Evolutionary conservation across 1,284 basidiomycete genomes (phyloP).

Genomic region (Moesziomyces aphidis): DNA sequence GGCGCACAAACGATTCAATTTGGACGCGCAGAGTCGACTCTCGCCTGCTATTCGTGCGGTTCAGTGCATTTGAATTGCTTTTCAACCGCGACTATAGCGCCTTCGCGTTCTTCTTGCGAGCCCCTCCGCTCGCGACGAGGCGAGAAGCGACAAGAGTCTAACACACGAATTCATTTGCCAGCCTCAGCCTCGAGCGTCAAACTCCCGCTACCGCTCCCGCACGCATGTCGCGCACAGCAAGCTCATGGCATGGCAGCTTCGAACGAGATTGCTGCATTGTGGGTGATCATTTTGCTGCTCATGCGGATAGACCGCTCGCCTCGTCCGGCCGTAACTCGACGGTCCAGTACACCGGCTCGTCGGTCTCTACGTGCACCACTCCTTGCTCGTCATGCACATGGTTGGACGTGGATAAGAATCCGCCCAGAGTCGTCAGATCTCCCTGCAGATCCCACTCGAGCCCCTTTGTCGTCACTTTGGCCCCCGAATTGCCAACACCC

Average conservation of each 20-base stretch:
- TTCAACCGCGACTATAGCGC: neutral
- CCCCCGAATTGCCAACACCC: constrained; percentile 73
- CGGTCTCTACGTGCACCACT: constrained; percentile 80
- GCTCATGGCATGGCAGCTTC: too few relatives aligned
- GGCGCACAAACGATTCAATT: neutral
- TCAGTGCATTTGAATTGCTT: neutral
- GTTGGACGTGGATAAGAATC: constrained; percentile 85
- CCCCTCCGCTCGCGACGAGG: too few relatives aligned
- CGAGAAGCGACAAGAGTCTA: too few relatives aligned
- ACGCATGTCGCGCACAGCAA: too few relatives aligned
- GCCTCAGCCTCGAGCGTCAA: too few relatives aligned
- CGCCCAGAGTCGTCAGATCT: constrained; percentile 54
- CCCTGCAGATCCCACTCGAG: constrained; percentile 83
- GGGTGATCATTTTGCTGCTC: neutral
- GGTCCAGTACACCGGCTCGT: constrained; percentile 89
- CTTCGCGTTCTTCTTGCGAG: too few relatives aligned
- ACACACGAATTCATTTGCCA: too few relatives aligned
- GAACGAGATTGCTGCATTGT: too few relatives aligned
- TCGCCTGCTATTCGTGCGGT: too few relatives aligned
- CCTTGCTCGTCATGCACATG: constrained; percentile 72
- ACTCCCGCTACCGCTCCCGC: too few relatives aligned
- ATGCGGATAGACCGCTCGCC: constrained; percentile 8
- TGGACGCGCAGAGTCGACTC: neutral
- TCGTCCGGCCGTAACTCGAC: constrained; percentile 71
- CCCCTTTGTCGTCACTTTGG: constrained; percentile 82